Conservation (phyloP, 306 rosid species). For the Cicer chorassanicum region DNA sequence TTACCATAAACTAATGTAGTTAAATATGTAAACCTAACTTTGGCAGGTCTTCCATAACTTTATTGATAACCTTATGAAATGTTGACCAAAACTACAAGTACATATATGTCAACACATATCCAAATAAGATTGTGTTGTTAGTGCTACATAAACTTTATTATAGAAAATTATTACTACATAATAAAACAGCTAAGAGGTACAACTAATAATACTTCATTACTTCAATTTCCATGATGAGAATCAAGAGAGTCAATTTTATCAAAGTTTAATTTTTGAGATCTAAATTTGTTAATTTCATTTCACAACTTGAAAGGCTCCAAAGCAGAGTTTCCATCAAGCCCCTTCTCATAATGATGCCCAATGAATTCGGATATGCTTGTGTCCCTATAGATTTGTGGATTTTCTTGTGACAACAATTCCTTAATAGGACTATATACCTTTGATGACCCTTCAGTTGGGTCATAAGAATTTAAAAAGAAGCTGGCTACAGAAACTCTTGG, state of each 20-base stretch:
- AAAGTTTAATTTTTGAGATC: neutral
- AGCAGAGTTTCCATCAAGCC: neutral
- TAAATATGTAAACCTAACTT: too few species aligned
- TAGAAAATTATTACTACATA: neutral
- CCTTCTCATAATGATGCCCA: neutral
- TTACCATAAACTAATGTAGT: too few species aligned
- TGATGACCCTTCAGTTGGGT: neutral
- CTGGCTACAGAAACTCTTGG: constrained; percentile 52
- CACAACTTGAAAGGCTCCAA: constrained; percentile 12
- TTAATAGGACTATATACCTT: constrained; percentile 61
- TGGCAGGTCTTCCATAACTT: too few species aligned
- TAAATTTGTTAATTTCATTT: neutral
- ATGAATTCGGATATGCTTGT: constrained; percentile 36
- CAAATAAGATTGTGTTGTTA: too few species aligned
- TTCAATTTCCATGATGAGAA: neutral
- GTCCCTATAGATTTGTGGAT: constrained; percentile 53
- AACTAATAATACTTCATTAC: neutral
- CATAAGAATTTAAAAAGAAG: constrained; percentile 38
- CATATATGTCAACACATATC: too few species aligned
- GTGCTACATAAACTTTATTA: neutral
- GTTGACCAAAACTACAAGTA: too few species aligned
- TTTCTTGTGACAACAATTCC: constrained; percentile 57
- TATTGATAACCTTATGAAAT: too few species aligned
- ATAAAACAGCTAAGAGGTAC: neutral
- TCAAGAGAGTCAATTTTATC: neutral